These are phyloP conservation scores for Yamadazyma kitorensis DNA, from an alignment of 805 yeast species.

Conservation along the genomic window DNA sequence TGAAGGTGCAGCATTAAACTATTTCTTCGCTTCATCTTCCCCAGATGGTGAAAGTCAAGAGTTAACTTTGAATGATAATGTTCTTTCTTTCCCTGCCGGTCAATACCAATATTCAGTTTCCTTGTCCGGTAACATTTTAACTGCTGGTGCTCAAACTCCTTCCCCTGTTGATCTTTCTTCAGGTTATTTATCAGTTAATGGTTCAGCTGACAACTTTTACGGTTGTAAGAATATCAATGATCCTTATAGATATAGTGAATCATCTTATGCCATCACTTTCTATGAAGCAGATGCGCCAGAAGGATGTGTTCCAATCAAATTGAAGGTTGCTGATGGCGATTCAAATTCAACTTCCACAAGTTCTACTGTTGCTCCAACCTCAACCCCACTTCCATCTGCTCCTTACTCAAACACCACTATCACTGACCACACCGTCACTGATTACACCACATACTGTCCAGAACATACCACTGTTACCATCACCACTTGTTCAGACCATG, in stretches of 20 bases:
- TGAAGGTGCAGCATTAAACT: slow-evolving; percentile 47
- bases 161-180: slow-evolving; percentile 10
- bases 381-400: slow-evolving; percentile 26
- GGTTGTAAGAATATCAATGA: slow-evolving; percentile 28
- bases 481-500: slow-evolving; percentile 26
- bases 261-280: slow-evolving; percentile 14
- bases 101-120: not conserved
- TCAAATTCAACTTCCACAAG: slow-evolving; percentile 3
- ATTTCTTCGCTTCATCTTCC: slow-evolving; percentile 29
- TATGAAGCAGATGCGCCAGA: slow-evolving; percentile 2
- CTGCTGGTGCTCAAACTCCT: slow-evolving; percentile 7
- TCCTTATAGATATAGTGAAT: slow-evolving; percentile 25
- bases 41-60: slow-evolving; percentile 19
- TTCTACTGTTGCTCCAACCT: slow-evolving; percentile 4
- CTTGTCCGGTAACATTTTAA: not conserved
- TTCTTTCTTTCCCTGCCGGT: slow-evolving; percentile 1
- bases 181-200: slow-evolving; percentile 16
- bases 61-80: slow-evolving; percentile 18
- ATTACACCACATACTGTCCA: slow-evolving; percentile 38
- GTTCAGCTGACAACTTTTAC: slow-evolving; percentile 17
- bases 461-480: slow-evolving; percentile 29
- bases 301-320: slow-evolving; percentile 9
- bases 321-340: slow-evolving; percentile 7
- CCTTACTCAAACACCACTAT: slow-evolving; percentile 26
- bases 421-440: slow-evolving; percentile 29